Evolutionary conservation across 2,329 filamentous ascomycete species (phyloP), one percentile per base, ranked within the genome.

Genomic region (Davidsoniella eucalypti): DNA sequence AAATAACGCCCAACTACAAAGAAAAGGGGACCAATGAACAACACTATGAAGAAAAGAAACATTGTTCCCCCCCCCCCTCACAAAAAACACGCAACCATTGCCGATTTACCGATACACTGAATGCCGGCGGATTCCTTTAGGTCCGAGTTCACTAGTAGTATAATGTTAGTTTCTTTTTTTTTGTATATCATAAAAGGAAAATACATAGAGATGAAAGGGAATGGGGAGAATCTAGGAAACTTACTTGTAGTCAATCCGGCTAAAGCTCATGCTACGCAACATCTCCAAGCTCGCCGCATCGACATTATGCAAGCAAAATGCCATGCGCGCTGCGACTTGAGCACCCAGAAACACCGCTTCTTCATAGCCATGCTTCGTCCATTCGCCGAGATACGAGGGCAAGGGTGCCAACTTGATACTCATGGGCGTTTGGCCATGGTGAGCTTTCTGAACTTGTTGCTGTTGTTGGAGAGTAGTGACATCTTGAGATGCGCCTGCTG

Each of bases 311-410:
- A 76, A 63, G 57, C 73, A 76, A 58, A 73, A 78, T 2, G 72
- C 73, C 49, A 78, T 67, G 17, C 75, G 64, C 2, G 84, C 87
- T 1, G 84, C 86, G 29, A 94, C 83, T 65, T 94, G 86, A 2
- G 86, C 84, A 9, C 88, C 88, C 5, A 95, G 69, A 65, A 95
- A 94, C 60, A 80, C 78, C 45, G 84, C 78, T 65, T 95, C 88
- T 60, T 95, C 88, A 59, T 76, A 74, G 51, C 76, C 71, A 56
- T 80, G 76, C 65, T 84, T 88, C 61, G 87, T 87, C 87, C 87
- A 95, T 64, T 94, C 88, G 9, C 82, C 77, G 57, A 94, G 82
- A 64, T 95, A 94, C 49, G 85, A 83, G 0, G 88, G 87, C 57
- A 85, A 71, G 56, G 78, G 76, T 25, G 85, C 78, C 25, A 78